Base-by-base conservation (phyloP, 2,329 filamentous ascomycete genomes). In the Cladosporium sp. region DNA sequence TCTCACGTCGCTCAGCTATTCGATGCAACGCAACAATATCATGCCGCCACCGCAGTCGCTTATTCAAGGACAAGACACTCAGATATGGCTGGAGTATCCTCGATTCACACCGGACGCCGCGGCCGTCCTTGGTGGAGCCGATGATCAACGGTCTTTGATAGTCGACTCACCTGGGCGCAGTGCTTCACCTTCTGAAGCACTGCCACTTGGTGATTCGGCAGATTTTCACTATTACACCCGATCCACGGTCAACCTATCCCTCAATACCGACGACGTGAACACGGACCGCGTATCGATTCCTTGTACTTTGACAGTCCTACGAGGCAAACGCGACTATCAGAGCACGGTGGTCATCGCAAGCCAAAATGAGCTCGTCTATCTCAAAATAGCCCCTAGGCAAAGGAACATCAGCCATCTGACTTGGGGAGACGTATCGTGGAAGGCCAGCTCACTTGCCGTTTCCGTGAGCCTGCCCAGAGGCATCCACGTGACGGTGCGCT, bases 371-470 rank as follows among this genome's bases (percentile, higher is more conserved):
- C 77, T 86, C 16, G 77, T 95, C 54, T 89, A 90, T 59, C 72
- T 95, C 34, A 75, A 80, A 43, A 83, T 96, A 11, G 85, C 87
- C 14, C 66, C 67, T 9, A 61, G 75, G 79, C 82, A 59, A 16
- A 54, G 55, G 6, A 58, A 59, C 34, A 72, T 76, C 6, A 87
- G 87, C 0, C 19, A 19, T 28, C 81, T 87, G 1, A 84, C 81
- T 0, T 95, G 90, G 90, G 82, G 88, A 6, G 86, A 93, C 65
- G 80, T 95, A 4, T 79, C 82, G 40, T 95, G 90, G 90, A 84
- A 84, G 53, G 77, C 84, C 14, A 83, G 86, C 44, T 76, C 77
- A 6, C 79, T 77, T 55, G 78, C 80, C 0, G 76, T 95, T 53
- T 81, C 84, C 16, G 68, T 95, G 35, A 81, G 80, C 55, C 72